Evolutionary conservation across 148 eudicot genomes (phyloP).

Genomic region (Rhododendron mucronatum): DNA sequence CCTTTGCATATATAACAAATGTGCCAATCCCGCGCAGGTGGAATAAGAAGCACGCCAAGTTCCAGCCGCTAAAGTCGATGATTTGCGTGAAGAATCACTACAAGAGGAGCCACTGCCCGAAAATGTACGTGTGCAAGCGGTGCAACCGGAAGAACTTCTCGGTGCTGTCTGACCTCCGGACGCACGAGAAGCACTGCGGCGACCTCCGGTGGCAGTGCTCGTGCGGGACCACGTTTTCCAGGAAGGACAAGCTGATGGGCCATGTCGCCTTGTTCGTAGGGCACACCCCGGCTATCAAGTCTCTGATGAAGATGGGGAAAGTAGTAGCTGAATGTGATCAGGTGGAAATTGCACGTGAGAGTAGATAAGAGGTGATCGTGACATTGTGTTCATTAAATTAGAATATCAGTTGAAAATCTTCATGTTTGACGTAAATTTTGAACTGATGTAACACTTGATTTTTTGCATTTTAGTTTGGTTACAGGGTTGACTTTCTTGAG

Average conservation of each 20-base stretch:
- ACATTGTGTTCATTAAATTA: neutral
- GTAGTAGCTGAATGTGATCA: neutral
- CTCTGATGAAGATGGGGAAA: conserved; percentile 1
- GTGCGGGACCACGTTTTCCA: conserved; percentile 85
- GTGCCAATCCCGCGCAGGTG: conserved; percentile 45
- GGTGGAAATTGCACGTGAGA: neutral
- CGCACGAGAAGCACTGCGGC: conserved; percentile 94
- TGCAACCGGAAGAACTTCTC: conserved; percentile 73
- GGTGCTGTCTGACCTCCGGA: conserved; percentile 71
- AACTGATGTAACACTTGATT: neutral
- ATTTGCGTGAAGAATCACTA: conserved; percentile 90
- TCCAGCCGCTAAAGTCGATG: conserved; percentile 85
- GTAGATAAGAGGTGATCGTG: neutral
- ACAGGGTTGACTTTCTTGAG: neutral
- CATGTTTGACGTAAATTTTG: neutral
- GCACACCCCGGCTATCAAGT: conserved; percentile 43
- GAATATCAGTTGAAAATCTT: neutral
- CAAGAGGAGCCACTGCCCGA: conserved; percentile 89
- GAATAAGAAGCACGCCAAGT: conserved; percentile 69
- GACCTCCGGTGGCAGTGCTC: conserved; percentile 80
- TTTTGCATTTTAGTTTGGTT: neutral
- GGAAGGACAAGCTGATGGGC: conserved; percentile 94
- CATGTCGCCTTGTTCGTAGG: conserved; percentile 77
- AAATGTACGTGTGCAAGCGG: conserved; percentile 75
- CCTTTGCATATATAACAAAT: neutral